Conservation (phyloP, 1,284 basidiomycete genomes). For the Sparassis latifolia region DNA sequence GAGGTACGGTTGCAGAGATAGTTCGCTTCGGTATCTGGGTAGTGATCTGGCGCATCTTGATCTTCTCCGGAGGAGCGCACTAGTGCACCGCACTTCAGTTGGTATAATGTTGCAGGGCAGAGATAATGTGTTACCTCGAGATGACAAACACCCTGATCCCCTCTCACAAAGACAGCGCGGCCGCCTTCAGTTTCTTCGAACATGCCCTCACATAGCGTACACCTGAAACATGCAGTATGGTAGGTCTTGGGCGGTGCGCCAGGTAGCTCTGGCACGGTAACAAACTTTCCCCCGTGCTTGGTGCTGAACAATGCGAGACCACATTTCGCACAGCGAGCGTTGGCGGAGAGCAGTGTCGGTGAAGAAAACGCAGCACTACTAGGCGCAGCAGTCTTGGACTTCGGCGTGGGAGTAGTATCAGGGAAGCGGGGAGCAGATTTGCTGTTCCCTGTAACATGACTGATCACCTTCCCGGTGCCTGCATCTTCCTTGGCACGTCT, state of each 20-base stretch:
- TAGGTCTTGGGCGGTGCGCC: conserved; percentile 47
- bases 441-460: not conserved
- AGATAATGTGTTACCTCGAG: conserved; percentile 43
- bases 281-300: conserved; percentile 49
- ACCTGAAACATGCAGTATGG: conserved; percentile 70
- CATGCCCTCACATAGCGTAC: conserved; percentile 52
- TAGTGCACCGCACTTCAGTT: conserved; percentile 22
- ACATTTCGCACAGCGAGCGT: conserved; percentile 48
- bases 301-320: conserved; percentile 48
- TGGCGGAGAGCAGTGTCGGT: conserved; percentile 15
- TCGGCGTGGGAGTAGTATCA: conserved; percentile 15
- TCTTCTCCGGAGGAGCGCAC: conserved; percentile 58
- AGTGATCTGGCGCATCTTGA: conserved; percentile 28
- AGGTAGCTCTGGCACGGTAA: conserved; percentile 57
- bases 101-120: not conserved
- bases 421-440: not conserved
- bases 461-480: not conserved
- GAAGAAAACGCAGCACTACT: not conserved
- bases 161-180: conserved; percentile 61
- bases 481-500: too few relatives aligned
- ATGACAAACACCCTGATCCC: conserved; percentile 62
- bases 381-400: conserved; percentile 19
- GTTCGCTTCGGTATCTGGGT: conserved; percentile 21
- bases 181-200: conserved; percentile 58
- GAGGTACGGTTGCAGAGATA: not conserved